Evolutionary conservation across 2,329 filamentous ascomycete species (phyloP), one percentile per base, ranked within the genome.

Genomic region (Alternaria atra): DNA sequence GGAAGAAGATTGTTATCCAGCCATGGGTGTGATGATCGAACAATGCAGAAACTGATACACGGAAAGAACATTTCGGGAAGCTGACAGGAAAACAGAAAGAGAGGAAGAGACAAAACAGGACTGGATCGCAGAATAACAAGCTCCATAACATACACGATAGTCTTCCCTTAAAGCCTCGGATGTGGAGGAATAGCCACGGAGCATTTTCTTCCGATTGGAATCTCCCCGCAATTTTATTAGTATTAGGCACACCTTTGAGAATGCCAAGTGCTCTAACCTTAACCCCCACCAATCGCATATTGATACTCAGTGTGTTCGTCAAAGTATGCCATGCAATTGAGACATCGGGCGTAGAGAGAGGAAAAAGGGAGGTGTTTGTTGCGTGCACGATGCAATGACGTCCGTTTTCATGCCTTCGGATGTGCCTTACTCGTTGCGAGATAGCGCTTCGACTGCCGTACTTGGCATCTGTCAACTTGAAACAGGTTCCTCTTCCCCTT

Each of bases 1-100:
- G 67, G 6, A 68, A 59, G 29, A 78, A 75, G 61, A 55, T 77
- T 37, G 68, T 77, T 25, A 55, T 73, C 34, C 60, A 71, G 8
- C 67, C 69, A 2, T 70, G 68, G 67, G 54, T 12, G 6, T 42
- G 39, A 25, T 15, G 25, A 9, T 7, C 7, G 6, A 5, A 34
- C 32, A 34, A 34, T 15, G 6, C 32, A 25, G 20, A 25, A 25
- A 23, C 20, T 10, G 13, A 4, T 13, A 6, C 5, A 42, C 12
- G 39, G 39, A 42, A 42, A 6, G 20, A 42, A 42, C 39, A 40
- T 25, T 5, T 25, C 5, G 20, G 25, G 39, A 42, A 25, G 20
- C 20, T 13, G 20, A 23, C 39, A 15, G 20, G 6, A 25, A 42
- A 42, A 5, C 20, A 25, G 39, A 10, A 42, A 25, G 20, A 42